Base-by-base conservation (phyloP, 2,329 filamentous ascomycete genomes). In the Stemphylium beticola region DNA sequence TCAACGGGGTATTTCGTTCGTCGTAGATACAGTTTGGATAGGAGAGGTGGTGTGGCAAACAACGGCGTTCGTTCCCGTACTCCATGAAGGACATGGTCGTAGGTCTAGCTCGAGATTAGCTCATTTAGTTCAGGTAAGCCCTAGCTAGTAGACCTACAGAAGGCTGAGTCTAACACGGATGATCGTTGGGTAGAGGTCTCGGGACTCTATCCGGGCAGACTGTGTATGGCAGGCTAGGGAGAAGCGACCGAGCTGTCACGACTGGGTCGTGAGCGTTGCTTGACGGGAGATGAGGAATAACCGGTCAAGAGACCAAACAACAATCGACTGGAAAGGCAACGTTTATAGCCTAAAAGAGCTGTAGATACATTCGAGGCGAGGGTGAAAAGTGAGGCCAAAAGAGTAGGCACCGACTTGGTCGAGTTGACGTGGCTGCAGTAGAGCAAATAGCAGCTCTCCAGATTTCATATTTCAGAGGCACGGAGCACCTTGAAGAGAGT, bases 1-100 rank as follows among this genome's bases (percentile, higher is more conserved):
- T 36, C 11, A 66, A 48, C 4, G 66, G 58, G 26, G 41, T 48
- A 48, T 70, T 68, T 36, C 64, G 69, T n/a, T 69, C 62, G 43
- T 55, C 55, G 49, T 60, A 64, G 45, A 66, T 67, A 49, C 66
- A 72, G n/a, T 52, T 47, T 6, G 41, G 51, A 12, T 45, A 54
- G 24, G 57, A 44, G 6, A 51, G 36, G 31, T 47, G 58, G 53
- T 58, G 58, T 18, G 56, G 52, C 48, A 46, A 41, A 65, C 67
- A 58, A 34, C 60, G 55, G 15, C 62, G 56, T n/a, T 52, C 34
- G 20, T 40, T 48, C n/a, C 60, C 53, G 40, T 61, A 62, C 20
- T 59, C 55, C 48, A 64, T 50, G 26, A 53, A 29, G 20, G 64
- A 58, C 47, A 61, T 59, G 41, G 17, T 44, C 29, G 20, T 32